Evolutionary conservation across 768 basidiomycete genomes (phyloP).

Genomic region (Cyclocybe cylindracea): DNA sequence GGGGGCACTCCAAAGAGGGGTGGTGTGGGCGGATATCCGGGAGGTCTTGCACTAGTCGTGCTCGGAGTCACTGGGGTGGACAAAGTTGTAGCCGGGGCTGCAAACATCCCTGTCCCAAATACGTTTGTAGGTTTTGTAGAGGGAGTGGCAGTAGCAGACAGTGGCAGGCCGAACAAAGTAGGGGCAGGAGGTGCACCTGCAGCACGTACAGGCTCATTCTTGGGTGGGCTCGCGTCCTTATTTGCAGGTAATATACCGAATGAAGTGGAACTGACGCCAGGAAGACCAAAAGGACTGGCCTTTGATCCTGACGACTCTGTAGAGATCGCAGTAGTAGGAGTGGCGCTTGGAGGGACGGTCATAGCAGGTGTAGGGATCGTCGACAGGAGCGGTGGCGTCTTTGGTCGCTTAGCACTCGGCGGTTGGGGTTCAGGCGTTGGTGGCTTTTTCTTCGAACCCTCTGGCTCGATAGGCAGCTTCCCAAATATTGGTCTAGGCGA

Average conservation of each 20-base stretch:
- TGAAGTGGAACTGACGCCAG: neutral
- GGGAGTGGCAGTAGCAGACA: slow-evolving; percentile 12
- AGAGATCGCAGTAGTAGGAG: slow-evolving; percentile 2
- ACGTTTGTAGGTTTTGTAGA: slow-evolving; percentile 1
- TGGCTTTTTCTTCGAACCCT: slow-evolving; percentile 19
- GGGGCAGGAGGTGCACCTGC: slow-evolving; percentile 12
- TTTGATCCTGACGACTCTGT: neutral
- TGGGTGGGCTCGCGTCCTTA: slow-evolving; percentile 1
- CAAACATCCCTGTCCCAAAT: neutral
- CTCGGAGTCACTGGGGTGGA: neutral
- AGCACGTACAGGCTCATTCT: slow-evolving; percentile 5
- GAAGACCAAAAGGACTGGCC: neutral
- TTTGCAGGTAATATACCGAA: neutral
- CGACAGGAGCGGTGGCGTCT: slow-evolving; percentile 50
- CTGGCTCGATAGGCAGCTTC: slow-evolving; percentile 27
- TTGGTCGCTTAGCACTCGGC: slow-evolving; percentile 36
- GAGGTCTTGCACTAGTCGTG: too few species aligned
- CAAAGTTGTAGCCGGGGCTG: neutral
- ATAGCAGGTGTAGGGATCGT: slow-evolving; percentile 22
- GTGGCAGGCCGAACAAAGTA: slow-evolving; percentile 8
- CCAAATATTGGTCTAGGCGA: slow-evolving; percentile 42
- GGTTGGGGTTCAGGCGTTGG: slow-evolving; percentile 4
- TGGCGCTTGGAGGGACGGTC: slow-evolving; percentile 8
- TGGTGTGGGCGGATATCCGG: too few species aligned
- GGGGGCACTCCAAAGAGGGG: too few species aligned